Conservation (phyloP, 257 asterid genomes). For the Salvia miltiorrhiza region DNA sequence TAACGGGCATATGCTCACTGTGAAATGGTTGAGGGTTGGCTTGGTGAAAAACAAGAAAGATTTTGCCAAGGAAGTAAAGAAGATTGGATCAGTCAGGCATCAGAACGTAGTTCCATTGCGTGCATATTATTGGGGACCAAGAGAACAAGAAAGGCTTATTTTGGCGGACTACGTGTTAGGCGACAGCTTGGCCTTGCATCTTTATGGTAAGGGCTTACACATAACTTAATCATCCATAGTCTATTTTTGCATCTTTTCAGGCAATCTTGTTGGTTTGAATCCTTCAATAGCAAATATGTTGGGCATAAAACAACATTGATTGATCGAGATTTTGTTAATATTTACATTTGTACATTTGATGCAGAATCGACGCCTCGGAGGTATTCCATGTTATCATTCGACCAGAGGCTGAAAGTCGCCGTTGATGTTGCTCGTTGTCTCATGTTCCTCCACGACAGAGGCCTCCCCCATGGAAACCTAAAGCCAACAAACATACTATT, state of each 20-base stretch:
- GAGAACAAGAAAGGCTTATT: constrained; percentile 88
- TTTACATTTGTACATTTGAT: background rate
- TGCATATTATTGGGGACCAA: constrained; percentile 92
- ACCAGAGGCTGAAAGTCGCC: constrained; percentile 73
- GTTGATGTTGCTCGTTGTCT: constrained; percentile 77
- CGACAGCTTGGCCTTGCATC: constrained; percentile 90
- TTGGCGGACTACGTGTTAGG: constrained; percentile 77
- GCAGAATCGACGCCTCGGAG: constrained; percentile 94
- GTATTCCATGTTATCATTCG: constrained; percentile 76
- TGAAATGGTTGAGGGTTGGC: constrained; percentile 93
- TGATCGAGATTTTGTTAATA: background rate
- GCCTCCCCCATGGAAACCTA: constrained; percentile 89
- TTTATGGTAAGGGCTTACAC: constrained; percentile 59
- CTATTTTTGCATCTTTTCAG: background rate
- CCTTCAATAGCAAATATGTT: background rate
- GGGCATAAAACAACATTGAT: background rate
- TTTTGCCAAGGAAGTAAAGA: constrained; percentile 81
- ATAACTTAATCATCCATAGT: background rate
- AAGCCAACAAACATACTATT: constrained; percentile 87
- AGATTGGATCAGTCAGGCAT: constrained; percentile 73
- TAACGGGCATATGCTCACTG: constrained; percentile 77
- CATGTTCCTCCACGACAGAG: constrained; percentile 73
- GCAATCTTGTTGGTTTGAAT: background rate
- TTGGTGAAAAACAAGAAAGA: constrained; percentile 86
- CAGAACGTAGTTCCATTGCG: constrained; percentile 58